Conservation (phyloP, 345 rosid genomes). For the Theobroma cacao region DNA sequence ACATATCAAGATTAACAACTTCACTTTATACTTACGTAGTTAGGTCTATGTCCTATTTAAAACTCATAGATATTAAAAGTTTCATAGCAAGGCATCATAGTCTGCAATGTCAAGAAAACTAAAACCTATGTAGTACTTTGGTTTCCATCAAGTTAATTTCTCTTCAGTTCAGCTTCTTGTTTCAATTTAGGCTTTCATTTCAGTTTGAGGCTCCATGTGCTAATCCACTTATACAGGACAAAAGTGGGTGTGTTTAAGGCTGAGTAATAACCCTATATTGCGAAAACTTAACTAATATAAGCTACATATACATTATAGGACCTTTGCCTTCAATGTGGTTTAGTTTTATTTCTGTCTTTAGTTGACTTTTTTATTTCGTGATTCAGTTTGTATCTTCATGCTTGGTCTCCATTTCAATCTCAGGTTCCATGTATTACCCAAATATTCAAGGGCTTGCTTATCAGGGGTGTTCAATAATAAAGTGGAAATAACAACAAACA, state of each 20-base stretch:
- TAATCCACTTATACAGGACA: background rate
- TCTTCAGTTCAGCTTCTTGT: background rate
- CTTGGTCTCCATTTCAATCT: background rate
- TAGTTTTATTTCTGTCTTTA: background rate
- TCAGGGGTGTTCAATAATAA: background rate
- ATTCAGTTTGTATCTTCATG: background rate
- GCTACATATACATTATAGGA: background rate
- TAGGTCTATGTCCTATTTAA: background rate
- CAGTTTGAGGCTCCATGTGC: background rate
- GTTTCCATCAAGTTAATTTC: background rate
- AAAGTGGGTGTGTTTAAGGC: background rate
- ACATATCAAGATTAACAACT: background rate
- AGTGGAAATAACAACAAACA: background rate
- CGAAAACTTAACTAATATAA: background rate
- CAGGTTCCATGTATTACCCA: background rate
- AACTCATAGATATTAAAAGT: background rate
- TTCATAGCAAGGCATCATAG: background rate
- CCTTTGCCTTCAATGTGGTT: background rate
- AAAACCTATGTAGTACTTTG: background rate
- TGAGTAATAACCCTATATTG: background rate
- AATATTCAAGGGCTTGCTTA: background rate
- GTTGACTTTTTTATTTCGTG: background rate
- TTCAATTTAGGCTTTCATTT: background rate
- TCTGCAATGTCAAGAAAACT: background rate
- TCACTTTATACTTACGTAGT: background rate